Conservation (phyloP, 257 asterid species). For the Euphrasia confusa region DNA sequence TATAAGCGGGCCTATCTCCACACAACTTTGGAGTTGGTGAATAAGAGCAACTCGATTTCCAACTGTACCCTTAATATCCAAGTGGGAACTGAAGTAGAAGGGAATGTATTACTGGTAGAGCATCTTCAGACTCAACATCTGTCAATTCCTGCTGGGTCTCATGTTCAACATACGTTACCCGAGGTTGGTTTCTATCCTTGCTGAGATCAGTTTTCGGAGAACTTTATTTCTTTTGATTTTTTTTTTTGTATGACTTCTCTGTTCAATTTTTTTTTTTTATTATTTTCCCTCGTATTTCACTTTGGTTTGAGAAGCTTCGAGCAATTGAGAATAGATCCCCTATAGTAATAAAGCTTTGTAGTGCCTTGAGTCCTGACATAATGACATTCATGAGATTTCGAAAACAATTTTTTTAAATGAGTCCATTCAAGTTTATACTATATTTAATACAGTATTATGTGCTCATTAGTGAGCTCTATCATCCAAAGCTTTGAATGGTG, state of each 20-base stretch:
- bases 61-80: conserved; percentile 81
- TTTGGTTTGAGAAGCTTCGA: conserved; percentile 2
- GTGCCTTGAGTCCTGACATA: background rate
- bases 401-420: conserved; percentile 3
- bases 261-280: background rate
- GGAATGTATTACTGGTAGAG: conserved; percentile 51
- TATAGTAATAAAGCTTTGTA: background rate
- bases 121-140: conserved; percentile 62
- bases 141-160: conserved; percentile 60
- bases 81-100: conserved; percentile 77
- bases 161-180: conserved; percentile 64
- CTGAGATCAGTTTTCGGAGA: conserved; percentile 12
- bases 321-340: conserved; percentile 11
- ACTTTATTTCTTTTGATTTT: background rate
- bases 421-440: background rate
- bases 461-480: conserved; percentile 6
- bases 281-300: background rate
- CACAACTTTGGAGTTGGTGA: conserved; percentile 66
- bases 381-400: background rate
- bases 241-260: conserved; percentile 5
- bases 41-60: conserved; percentile 50
- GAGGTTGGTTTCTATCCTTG: conserved; percentile 51
- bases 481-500: conserved; percentile 10
- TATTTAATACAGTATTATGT: background rate
- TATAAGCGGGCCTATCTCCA: conserved; percentile 71